Base-by-base conservation (phyloP, 208 protist genomes). In the Trypanosoma cruzi region DNA sequence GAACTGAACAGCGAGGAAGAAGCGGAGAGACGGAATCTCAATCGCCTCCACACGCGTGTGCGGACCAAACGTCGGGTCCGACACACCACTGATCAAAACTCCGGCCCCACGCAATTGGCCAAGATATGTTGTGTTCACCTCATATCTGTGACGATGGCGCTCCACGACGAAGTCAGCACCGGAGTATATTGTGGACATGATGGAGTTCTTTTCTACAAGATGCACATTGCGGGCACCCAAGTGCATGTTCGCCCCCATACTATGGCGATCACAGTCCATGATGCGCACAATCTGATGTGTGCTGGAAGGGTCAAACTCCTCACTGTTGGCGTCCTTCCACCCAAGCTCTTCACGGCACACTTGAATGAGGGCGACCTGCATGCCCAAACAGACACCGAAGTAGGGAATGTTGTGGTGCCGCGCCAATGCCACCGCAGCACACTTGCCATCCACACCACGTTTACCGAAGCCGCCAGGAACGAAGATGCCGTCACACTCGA, bases 241-340 rank as follows among this genome's bases (percentile, higher is more conserved):
- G 72, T 99, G 95, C 99, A 99, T 99, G 59, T 98, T 99, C 32
- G 98, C 99, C 36, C 99, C 99, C 91, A 99, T 92, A 29, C 92
- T 63, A 28, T 82, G 89, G 46, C 88, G 97, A 57, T 95, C 96
- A 20, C 88, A 82, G 77, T 99, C 98, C 67, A 99, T 99, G 94
- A 99, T 99, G 81, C 92, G 98, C 16, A 99, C 88, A 42, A 99
- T 83, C 22, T 99, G 96, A 59, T 92, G 86, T 2, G 73, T 77
- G 53, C 75, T 90, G 16, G 57, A 31, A 14, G 68, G 24, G 82
- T 98, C 84, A 73, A 99, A 99, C 82, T 99, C 98, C 57, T 95
- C 88, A 65, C 94, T 98, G 75, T 95, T 98, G 29, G 98, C 97
- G 58, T 96, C 94, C 18, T 64, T 42, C 81, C 93, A 93, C 40